phyloP scores from a whole-genome alignment of 495 filamentous ascomycete genomes.

The Aspergillus coremiiformis region DNA sequence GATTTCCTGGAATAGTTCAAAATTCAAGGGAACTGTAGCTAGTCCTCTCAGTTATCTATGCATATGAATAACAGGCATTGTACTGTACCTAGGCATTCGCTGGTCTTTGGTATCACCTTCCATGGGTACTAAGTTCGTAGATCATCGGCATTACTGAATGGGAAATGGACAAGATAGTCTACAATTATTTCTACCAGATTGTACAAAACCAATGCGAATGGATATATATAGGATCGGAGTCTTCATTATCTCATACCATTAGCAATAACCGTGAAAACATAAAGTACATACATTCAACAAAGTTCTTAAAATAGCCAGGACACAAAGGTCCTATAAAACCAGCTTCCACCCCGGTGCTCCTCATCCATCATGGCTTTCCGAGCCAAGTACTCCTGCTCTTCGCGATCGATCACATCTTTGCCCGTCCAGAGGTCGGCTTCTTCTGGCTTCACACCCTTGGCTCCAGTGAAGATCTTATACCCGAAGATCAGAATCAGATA shows the following conservation, averaged over 20 bases:
- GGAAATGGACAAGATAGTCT: neutral
- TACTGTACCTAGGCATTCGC: neutral
- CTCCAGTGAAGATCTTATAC: slow-evolving; percentile 55
- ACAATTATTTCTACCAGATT: neutral
- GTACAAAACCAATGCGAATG: neutral
- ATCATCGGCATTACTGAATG: neutral
- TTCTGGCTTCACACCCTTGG: slow-evolving; percentile 45
- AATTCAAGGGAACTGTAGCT: too few species aligned
- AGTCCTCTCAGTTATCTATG: too few species aligned
- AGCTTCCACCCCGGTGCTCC: slow-evolving; percentile 27
- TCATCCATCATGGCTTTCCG: slow-evolving; percentile 40
- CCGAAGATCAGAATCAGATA: slow-evolving; percentile 66
- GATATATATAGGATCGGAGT: neutral
- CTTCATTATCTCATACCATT: neutral
- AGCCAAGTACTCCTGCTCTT: slow-evolving; percentile 64
- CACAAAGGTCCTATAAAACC: slow-evolving; percentile 58
- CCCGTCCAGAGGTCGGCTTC: slow-evolving; percentile 63
- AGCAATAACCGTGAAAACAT: neutral
- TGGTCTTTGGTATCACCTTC: too few species aligned
- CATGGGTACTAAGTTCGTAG: too few species aligned
- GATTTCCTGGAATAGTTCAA: neutral
- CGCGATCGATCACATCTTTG: slow-evolving; percentile 65
- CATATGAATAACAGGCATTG: neutral
- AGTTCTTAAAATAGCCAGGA: slow-evolving; percentile 54
- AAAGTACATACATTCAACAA: neutral